Evolutionary conservation across 2,329 filamentous ascomycete genomes (phyloP).

Genomic region (Claviceps quebecensis): DNA sequence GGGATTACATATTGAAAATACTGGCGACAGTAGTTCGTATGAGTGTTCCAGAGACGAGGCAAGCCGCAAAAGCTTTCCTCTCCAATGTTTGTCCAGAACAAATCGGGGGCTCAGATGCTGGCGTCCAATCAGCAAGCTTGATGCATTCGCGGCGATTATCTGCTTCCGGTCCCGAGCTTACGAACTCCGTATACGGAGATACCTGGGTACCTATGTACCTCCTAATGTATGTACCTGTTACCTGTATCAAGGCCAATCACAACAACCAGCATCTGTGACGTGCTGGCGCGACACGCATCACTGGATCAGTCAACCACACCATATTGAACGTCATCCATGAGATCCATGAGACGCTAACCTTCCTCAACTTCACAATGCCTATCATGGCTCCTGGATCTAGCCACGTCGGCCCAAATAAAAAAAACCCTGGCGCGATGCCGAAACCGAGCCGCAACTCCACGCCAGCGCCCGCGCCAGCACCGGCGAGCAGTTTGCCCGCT

Average conservation of each 20-base stretch:
- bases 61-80: too few relatives aligned
- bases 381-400: slow-evolving; percentile 43
- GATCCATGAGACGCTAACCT: slow-evolving; percentile 3
- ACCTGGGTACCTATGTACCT: neutral
- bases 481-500: slow-evolving; percentile 37
- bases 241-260: neutral
- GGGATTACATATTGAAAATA: too few relatives aligned
- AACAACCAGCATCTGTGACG: neutral
- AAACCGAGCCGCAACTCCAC: slow-evolving; percentile 70
- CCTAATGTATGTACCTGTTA: too few relatives aligned
- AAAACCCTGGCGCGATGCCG: slow-evolving; percentile 44
- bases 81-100: neutral
- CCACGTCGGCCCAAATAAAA: slow-evolving; percentile 52
- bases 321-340: slow-evolving; percentile 5
- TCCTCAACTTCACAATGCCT: slow-evolving; percentile 2
- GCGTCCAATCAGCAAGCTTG: neutral
- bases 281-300: slow-evolving; percentile 6
- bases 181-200: too few relatives aligned
- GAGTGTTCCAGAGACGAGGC: too few relatives aligned
- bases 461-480: slow-evolving; percentile 39
- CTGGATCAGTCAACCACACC: slow-evolving; percentile 1
- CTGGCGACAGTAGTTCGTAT: too few relatives aligned
- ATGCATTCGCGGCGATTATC: neutral
- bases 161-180: neutral
- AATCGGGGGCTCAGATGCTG: too few relatives aligned